Conservation (phyloP, 1,139 yeast species). For the Geotrichum histeridarum region DNA sequence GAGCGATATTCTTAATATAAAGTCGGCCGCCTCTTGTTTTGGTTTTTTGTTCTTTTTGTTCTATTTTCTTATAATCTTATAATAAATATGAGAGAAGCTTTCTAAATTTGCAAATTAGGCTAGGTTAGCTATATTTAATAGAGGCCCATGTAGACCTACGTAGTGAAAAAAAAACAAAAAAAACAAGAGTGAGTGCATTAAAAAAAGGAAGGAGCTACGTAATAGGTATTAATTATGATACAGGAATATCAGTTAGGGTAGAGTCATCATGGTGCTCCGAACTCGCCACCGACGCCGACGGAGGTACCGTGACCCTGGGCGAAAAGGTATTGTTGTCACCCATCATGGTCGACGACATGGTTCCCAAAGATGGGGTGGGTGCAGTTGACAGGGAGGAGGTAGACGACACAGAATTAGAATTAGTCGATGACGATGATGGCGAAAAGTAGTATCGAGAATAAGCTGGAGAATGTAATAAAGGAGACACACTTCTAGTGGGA, state of each 20-base stretch:
- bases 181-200: too few species aligned
- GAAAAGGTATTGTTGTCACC: background rate
- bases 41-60: too few species aligned
- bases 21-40: too few species aligned
- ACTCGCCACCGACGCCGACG: background rate
- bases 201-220: background rate
- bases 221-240: background rate
- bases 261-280: slow-evolving; percentile 2
- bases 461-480: slow-evolving; percentile 21
- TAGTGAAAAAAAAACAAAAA: background rate
- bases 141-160: too few species aligned
- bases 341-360: background rate
- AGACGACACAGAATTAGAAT: background rate
- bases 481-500: slow-evolving; percentile 9
- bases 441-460: slow-evolving; percentile 26
- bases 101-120: too few species aligned
- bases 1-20: too few species aligned
- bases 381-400: background rate
- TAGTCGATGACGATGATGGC: too few species aligned
- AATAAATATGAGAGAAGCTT: too few species aligned
- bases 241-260: slow-evolving; percentile 8
- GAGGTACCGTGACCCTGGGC: background rate
- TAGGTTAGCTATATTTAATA: too few species aligned
- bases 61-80: too few species aligned
- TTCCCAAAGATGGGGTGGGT: background rate